Evolutionary conservation across 441 rosid species (phyloP), one percentile per base, ranked within the genome.

Genomic region (Isatis lusitanica): DNA sequence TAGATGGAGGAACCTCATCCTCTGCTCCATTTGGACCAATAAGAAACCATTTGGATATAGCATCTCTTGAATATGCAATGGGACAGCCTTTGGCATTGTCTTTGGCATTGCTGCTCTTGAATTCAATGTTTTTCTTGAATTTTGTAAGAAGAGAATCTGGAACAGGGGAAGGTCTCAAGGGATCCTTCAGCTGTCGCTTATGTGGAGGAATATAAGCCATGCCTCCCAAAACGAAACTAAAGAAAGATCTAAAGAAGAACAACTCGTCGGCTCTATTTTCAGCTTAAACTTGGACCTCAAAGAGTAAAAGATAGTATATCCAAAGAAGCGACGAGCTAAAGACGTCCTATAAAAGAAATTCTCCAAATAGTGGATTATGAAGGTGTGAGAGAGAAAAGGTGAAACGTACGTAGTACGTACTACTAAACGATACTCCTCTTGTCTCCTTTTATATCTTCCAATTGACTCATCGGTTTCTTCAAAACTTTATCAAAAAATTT

Each of bases 191-290:
- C 38, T 83, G 76, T 26, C 86, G 78, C 83, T 81, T 88, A 75
- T 84, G 90, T 55, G 92, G 92, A 76, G 92, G 88, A 65, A 88
- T 36, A 59, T 88, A 86, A 58, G 92, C 83, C 89, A 86, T 83
- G 50, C 9, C 12, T 60, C n/a, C 50, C 5, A 31, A 63, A 21
- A 28, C 15, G 5, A 38, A 5, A 13, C 36, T 11, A 33, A 16
- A 4, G 46, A 9, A 9, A 7, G 28, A 21, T 30, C 1, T 47
- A 7, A 57, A 57, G 65, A 52, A n/a, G 15, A 21, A 21, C 35
- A 10, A 15, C 28, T 48, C 24, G 1, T 48, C 12, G 26, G 52
- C 24, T 47, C 52, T 44, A 44, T 1, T n/a, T 44, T 6, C 40
- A 16, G 30, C 48, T 50, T 48, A 1, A 66, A 24, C 43, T 33